Conservation (phyloP, 2,329 filamentous ascomycete species). For the Triangularia verruculosa region DNA sequence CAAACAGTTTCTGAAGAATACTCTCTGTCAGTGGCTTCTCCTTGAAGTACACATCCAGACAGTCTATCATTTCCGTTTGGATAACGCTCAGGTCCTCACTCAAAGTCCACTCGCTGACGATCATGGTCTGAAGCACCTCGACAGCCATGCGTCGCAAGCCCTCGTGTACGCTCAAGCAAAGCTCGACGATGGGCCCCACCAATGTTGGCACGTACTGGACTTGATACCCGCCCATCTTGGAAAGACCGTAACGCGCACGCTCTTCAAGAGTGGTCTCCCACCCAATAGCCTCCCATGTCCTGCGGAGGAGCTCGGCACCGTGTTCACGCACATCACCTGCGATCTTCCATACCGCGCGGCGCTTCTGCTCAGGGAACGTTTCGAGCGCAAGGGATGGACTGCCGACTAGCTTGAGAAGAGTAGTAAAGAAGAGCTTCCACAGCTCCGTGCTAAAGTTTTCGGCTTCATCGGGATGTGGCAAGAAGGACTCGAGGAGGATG, state of each 20-base stretch:
- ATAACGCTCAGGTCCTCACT: conserved; percentile 89
- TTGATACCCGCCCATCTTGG: conserved; percentile 91
- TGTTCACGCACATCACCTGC: conserved; percentile 92
- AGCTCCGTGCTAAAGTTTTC: conserved; percentile 89
- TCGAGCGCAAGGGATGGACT: conserved; percentile 87
- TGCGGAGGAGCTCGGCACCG: conserved; percentile 79
- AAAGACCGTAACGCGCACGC: conserved; percentile 69
- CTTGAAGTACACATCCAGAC: conserved; percentile 86
- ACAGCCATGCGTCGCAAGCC: conserved; percentile 86
- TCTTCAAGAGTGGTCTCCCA: conserved; percentile 90
- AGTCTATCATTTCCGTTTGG: conserved; percentile 95
- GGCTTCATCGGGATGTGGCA: conserved; percentile 87
- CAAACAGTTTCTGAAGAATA: conserved; percentile 87
- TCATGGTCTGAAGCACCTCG: conserved; percentile 94
- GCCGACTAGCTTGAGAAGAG: conserved; percentile 82
- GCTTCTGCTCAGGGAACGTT: conserved; percentile 95
- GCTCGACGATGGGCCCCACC: conserved; percentile 85
- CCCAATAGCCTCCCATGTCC: conserved; percentile 91
- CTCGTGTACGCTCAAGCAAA: conserved; percentile 93
- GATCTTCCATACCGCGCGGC: conserved; percentile 97
- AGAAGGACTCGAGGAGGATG: conserved; percentile 76
- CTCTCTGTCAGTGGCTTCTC: conserved; percentile 83
- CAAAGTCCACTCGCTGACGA: conserved; percentile 95
- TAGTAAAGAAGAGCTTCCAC: conserved; percentile 91
- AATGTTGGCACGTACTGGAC: conserved; percentile 95